Base-by-base conservation (phyloP, 2,329 filamentous ascomycete genomes). In the Colletotrichum filicis region DNA sequence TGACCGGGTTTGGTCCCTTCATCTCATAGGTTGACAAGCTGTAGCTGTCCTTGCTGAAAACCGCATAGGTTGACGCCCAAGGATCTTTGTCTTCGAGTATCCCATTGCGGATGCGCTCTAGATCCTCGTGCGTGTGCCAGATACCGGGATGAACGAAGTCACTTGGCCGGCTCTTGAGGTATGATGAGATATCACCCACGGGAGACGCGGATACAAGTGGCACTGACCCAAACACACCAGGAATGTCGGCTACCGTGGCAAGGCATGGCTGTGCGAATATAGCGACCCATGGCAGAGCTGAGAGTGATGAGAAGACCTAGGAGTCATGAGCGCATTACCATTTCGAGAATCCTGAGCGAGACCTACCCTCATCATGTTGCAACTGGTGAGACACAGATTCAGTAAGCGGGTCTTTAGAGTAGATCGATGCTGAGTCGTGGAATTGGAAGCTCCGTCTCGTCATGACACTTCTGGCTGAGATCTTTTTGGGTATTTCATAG, bases 1-100 rank as follows among this genome's bases (percentile, higher is more conserved):
- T 59, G 2, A 83, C 77, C 0, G 72, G 58, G 7, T 79, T 75
- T 1, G 82, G 83, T 0, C 78, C 78, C 28, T 77, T 75, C 79
- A 84, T 78, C 46, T 73, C 62, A 73, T 83, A 79, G 12, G 58
- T 24, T n/a, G 53, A 37, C 22, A 53, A 60, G 52, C 67, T 66
- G 58, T 59, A 74, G 58, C 57, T 66, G 26, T 74, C 63, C 9
- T 71, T 62, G 35, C 68, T 66, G 56, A 74, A 70, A n/a, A 28
- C 53, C 1, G 59, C 55, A 19, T 46, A 71, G 11, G 67, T 62
- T 24, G 67, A 59, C 11, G 56, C 66, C 68, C 62, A 74, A 30
- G 71, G 68, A 5, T 74, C 68, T 46, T 67, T 62, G 26, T 59
- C 32, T 5, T 70, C 71, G 4, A 52, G 12, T 1, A 73, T 67